A percentile compares a stretch with the other conserved stretches of the same genome.
Evolutionary conservation across 805 yeast species (phyloP).

Genomic region (Wickerhamiella dianesei): DNA sequence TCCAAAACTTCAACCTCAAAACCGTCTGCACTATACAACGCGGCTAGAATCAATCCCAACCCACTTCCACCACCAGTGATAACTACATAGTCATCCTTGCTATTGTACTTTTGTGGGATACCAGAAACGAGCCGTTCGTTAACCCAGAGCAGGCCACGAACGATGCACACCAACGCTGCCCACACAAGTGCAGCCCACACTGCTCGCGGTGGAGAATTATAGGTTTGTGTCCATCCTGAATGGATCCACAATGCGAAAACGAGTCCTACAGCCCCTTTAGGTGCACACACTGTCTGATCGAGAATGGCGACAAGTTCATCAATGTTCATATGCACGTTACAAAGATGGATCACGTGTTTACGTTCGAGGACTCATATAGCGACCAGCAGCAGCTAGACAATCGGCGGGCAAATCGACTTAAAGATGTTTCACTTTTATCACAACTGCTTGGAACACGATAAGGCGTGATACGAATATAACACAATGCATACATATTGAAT

Average conservation of each 20-base stretch:
- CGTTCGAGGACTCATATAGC: no score
- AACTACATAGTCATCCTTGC: background rate
- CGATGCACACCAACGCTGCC: background rate
- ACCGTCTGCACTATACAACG: slow-evolving; percentile 12
- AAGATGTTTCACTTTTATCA: no score
- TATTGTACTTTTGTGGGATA: background rate
- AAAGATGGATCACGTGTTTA: no score
- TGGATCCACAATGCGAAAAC: slow-evolving; percentile 1
- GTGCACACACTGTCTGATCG: slow-evolving; percentile 5
- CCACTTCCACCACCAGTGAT: slow-evolving; percentile 21
- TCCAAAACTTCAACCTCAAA: slow-evolving; percentile 14
- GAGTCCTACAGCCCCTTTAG: slow-evolving; percentile 10
- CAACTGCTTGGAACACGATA: no score
- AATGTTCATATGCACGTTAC: slow-evolving; percentile 1
- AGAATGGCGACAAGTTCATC: slow-evolving; percentile 7
- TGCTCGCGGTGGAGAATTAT: background rate
- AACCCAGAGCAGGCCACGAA: background rate
- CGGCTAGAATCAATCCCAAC: slow-evolving; percentile 18
- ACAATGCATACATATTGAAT: no score
- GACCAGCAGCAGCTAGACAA: no score
- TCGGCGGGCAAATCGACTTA: no score
- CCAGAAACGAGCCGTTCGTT: slow-evolving; percentile 1
- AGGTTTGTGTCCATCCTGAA: background rate
- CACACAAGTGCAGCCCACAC: background rate
- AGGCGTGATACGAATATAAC: no score